Evolutionary conservation across 306 rosid species (phyloP).

Genomic region (Ormosia emarginata): DNA sequence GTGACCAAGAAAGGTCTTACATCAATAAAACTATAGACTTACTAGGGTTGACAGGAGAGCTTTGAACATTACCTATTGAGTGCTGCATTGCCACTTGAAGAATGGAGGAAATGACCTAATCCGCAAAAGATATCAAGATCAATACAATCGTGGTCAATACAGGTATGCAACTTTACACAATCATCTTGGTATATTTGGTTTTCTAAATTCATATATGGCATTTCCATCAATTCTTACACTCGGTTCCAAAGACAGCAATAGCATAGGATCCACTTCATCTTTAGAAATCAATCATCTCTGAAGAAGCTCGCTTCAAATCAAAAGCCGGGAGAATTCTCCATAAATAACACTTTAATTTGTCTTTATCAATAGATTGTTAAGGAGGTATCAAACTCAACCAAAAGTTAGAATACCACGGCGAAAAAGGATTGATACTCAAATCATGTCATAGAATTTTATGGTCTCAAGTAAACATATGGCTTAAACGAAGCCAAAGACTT

Average conservation of each 20-base stretch:
- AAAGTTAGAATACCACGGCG: not conserved
- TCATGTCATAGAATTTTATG: not conserved
- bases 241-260: not conserved
- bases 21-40: too few species aligned
- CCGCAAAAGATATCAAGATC: too few species aligned
- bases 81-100: too few species aligned
- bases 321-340: not conserved
- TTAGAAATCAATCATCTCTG: not conserved
- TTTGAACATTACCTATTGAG: too few species aligned
- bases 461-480: not conserved
- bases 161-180: too few species aligned
- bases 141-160: too few species aligned
- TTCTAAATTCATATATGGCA: too few species aligned
- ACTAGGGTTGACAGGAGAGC: too few species aligned
- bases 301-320: not conserved
- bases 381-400: not conserved
- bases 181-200: too few species aligned
- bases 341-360: not conserved
- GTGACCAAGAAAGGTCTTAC: too few species aligned
- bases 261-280: not conserved
- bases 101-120: too few species aligned
- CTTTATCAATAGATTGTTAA: not conserved
- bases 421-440: not conserved
- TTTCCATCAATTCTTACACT: not conserved
- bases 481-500: not conserved